Conservation (phyloP, 306 rosid genomes). For the Glycine soja region DNA sequence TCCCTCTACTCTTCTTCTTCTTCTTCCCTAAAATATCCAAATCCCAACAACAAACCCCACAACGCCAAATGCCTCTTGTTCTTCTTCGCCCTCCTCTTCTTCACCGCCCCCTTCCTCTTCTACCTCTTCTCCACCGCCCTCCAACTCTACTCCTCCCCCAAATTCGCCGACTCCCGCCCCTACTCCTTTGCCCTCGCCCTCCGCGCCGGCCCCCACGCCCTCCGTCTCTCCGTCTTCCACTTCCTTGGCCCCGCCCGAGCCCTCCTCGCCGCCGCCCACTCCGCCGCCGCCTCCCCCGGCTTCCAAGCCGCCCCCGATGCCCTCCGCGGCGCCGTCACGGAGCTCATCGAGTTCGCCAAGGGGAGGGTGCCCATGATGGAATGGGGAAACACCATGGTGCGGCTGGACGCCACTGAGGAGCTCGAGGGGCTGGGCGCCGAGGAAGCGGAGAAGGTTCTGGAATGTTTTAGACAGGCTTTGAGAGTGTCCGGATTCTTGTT, state of each 20-base stretch:
- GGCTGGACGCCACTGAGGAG: slow-evolving; percentile 46
- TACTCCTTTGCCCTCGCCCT: slow-evolving; percentile 51
- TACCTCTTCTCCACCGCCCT: slow-evolving; percentile 60
- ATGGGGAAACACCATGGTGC: slow-evolving; percentile 49
- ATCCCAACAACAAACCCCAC: slow-evolving; percentile 18
- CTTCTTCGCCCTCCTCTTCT: slow-evolving; percentile 38
- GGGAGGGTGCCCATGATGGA: slow-evolving; percentile 51
- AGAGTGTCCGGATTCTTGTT: slow-evolving; percentile 57
- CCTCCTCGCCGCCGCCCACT: slow-evolving; percentile 19
- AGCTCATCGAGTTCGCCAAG: slow-evolving; percentile 50
- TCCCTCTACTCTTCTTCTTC: slow-evolving; percentile 35
- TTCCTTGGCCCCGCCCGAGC: slow-evolving; percentile 49
- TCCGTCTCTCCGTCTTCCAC: slow-evolving; percentile 53
- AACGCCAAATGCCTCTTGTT: slow-evolving; percentile 52
- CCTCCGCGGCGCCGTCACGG: slow-evolving; percentile 33
- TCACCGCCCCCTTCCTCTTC: slow-evolving; percentile 58
- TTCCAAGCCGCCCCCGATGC: slow-evolving; percentile 31
- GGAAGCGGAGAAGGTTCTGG: slow-evolving; percentile 44
- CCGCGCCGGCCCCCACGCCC: slow-evolving; percentile 37
- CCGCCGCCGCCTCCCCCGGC: slow-evolving; percentile 16
- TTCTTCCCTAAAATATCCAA: not conserved
- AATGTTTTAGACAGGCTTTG: slow-evolving; percentile 52
- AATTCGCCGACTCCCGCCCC: slow-evolving; percentile 51
- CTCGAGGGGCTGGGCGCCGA: slow-evolving; percentile 43
- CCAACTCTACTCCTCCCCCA: slow-evolving; percentile 54